Conservation (phyloP, 345 rosid genomes). For the Cardamine resedifolia region DNA sequence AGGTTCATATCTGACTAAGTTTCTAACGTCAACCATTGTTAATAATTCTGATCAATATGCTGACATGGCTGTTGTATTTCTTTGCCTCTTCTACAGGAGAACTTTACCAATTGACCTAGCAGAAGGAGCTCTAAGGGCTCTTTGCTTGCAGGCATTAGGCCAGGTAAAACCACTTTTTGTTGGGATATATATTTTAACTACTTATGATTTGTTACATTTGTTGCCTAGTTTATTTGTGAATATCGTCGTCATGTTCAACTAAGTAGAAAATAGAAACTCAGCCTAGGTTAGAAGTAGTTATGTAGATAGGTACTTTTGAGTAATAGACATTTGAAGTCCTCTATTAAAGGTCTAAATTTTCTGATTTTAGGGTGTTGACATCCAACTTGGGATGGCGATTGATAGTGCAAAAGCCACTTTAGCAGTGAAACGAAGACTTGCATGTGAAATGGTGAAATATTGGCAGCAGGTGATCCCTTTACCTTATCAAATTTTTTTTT, state of each 20-base stretch:
- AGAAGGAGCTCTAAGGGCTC: conserved; percentile 89
- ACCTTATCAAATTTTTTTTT: conserved; percentile 6
- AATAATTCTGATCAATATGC: background rate
- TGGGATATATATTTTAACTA: conserved; percentile 1
- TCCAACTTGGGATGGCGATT: conserved; percentile 99
- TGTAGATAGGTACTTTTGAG: background rate
- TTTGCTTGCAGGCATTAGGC: conserved; percentile 93
- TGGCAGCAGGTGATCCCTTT: conserved; percentile 89
- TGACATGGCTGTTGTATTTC: background rate
- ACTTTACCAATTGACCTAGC: conserved; percentile 87
- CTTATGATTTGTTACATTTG: conserved; percentile 1
- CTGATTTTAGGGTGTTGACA: conserved; percentile 75
- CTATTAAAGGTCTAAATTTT: background rate
- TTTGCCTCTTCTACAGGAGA: conserved; percentile 55
- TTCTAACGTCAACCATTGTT: background rate
- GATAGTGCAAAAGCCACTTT: conserved; percentile 98
- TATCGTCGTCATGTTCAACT: background rate
- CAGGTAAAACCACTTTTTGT: conserved; percentile 53
- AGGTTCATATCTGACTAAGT: conserved; percentile 52
- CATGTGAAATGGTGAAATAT: conserved; percentile 98
- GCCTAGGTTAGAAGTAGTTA: conserved; percentile 3
- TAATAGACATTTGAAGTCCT: background rate
- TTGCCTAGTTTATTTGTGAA: conserved; percentile 14
- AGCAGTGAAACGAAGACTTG: conserved; percentile 97
- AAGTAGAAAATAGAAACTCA: conserved; percentile 5